Evolutionary conservation across 352 stramenopile genomes (phyloP).

Genomic region (Pythium grandisporangium): DNA sequence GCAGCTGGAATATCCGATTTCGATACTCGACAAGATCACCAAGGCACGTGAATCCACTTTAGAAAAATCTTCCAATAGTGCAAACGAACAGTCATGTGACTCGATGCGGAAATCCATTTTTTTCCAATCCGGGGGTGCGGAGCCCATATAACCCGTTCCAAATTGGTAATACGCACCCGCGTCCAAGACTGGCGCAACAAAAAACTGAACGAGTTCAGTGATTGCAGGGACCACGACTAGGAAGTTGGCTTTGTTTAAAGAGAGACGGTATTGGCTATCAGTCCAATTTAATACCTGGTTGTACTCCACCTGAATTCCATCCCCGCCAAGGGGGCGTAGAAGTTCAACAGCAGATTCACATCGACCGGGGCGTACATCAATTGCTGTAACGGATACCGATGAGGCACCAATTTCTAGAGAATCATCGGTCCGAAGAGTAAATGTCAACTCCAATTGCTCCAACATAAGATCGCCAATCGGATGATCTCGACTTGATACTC

Average conservation of each 20-base stretch:
- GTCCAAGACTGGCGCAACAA: conserved; percentile 40
- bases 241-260: conserved; percentile 71
- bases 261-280: conserved; percentile 56
- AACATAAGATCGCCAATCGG: conserved; percentile 64
- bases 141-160: conserved; percentile 58
- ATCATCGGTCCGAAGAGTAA: conserved; percentile 76
- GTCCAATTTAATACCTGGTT: conserved; percentile 73
- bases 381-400: conserved; percentile 39
- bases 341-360: conserved; percentile 56
- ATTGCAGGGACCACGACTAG: conserved; percentile 66
- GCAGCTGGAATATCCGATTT: conserved; percentile 50
- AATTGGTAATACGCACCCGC: conserved; percentile 40
- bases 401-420: conserved; percentile 61
- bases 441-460: conserved; percentile 72
- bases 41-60: conserved; percentile 58
- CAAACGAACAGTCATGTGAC: conserved; percentile 64
- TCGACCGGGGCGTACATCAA: conserved; percentile 50
- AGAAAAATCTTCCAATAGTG: conserved; percentile 75
- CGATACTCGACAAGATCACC: conserved; percentile 64
- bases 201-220: conserved; percentile 53
- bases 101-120: conserved; percentile 70
- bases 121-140: conserved; percentile 55
- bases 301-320: conserved; percentile 71
- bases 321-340: conserved; percentile 52
- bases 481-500: conserved; percentile 47